Conservation (phyloP, 768 basidiomycete genomes). For the Leccinum sublutescens region DNA sequence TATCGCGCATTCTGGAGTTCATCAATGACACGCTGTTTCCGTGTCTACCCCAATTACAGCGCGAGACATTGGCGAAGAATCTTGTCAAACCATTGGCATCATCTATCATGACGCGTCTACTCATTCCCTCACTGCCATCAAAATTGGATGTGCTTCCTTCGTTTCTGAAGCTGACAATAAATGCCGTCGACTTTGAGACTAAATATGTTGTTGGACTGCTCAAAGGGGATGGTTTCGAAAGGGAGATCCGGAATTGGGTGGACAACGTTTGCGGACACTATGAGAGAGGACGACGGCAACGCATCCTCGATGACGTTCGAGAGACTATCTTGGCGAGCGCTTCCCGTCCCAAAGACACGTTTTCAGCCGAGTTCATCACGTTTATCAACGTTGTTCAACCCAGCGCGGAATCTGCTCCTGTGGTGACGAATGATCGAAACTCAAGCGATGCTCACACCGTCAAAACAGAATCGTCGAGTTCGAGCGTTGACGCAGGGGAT, state of each 20-base stretch:
- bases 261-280: constrained; percentile 70
- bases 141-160: constrained; percentile 55
- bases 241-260: constrained; percentile 65
- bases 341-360: constrained; percentile 22
- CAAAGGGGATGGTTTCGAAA: constrained; percentile 46
- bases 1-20: constrained; percentile 62
- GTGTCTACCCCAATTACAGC: constrained; percentile 48
- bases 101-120: constrained; percentile 61
- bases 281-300: constrained; percentile 68
- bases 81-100: constrained; percentile 60
- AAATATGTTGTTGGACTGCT: constrained; percentile 49
- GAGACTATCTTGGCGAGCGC: constrained; percentile 44
- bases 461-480: constrained; percentile 25
- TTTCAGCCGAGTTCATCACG: constrained; percentile 23
- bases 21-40: constrained; percentile 57
- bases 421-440: constrained; percentile 43
- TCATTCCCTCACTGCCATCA: constrained; percentile 70
- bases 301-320: constrained; percentile 64
- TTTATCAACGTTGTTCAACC: constrained; percentile 2
- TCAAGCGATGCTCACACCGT: constrained; percentile 41
- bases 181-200: constrained; percentile 69
- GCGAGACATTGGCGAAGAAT: constrained; percentile 48
- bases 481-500: constrained; percentile 31
- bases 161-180: constrained; percentile 56
- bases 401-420: neutral